phyloP scores from a whole-genome alignment of 2,329 filamentous ascomycete genomes.

The Fusarium abutilonis region DNA sequence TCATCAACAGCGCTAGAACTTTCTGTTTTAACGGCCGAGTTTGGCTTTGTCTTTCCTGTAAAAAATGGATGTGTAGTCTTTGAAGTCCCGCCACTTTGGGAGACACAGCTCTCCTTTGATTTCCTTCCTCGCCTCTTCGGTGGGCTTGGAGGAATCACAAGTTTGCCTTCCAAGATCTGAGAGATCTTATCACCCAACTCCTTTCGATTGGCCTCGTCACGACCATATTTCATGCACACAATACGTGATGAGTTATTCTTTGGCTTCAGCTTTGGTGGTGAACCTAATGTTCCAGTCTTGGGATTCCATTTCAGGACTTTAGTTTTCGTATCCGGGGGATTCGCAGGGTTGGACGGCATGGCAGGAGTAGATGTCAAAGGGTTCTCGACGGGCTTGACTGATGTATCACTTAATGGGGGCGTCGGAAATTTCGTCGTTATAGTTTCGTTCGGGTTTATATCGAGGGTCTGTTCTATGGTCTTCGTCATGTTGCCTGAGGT shows the following conservation, averaged over 20 bases:
- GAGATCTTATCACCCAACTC: conserved; percentile 69
- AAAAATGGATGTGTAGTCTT: conserved; percentile 59
- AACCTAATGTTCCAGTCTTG: conserved; percentile 70
- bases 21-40: conserved; percentile 27
- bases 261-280: conserved; percentile 61
- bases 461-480: conserved; percentile 21
- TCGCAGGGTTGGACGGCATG: conserved; percentile 11
- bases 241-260: conserved; percentile 52
- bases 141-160: conserved; percentile 41
- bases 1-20: conserved; percentile 36
- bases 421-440: conserved; percentile 15
- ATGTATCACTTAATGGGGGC: conserved; percentile 30
- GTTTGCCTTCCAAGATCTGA: conserved; percentile 62
- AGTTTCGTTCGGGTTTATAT: conserved; percentile 10
- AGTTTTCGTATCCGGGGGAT: conserved; percentile 44
- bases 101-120: conserved; percentile 40
- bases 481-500: conserved; percentile 19
- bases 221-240: conserved; percentile 69
- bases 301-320: conserved; percentile 67
- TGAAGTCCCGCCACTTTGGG: conserved; percentile 24
- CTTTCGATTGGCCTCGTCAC: conserved; percentile 55
- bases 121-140: conserved; percentile 44
- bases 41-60: conserved; percentile 47
- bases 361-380: conserved; percentile 5
- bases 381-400: conserved; percentile 3